phyloP scores from a whole-genome alignment of 2,329 filamentous ascomycete species.

The Botrytis porri region DNA sequence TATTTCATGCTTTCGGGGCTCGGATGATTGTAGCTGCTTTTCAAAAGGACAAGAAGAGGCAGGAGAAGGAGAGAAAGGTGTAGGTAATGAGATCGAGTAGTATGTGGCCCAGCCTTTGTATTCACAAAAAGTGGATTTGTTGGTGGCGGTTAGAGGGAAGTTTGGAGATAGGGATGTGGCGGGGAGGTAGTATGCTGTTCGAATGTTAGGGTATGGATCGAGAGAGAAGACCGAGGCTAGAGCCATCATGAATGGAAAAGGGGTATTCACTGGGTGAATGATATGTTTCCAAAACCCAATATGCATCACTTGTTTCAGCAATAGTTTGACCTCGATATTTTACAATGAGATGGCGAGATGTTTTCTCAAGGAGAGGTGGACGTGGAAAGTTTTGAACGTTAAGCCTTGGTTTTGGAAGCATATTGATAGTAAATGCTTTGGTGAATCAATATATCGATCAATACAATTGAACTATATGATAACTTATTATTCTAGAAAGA shows the following conservation, averaged over 20 bases:
- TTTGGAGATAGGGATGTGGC: slow-evolving; percentile 44
- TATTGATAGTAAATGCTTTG: slow-evolving; percentile 27
- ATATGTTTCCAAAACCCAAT: slow-evolving; percentile 61
- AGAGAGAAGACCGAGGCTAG: not conserved
- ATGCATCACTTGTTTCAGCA: slow-evolving; percentile 56
- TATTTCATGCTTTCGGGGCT: slow-evolving; percentile 39
- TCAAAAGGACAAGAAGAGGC: not conserved
- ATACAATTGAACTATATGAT: not conserved
- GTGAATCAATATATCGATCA: not conserved
- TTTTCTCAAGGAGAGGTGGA: slow-evolving; percentile 55
- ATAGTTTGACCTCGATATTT: slow-evolving; percentile 54
- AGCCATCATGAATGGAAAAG: not conserved
- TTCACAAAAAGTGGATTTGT: slow-evolving; percentile 51
- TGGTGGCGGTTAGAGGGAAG: slow-evolving; percentile 46
- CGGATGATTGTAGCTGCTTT: not conserved
- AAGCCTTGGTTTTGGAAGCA: slow-evolving; percentile 45
- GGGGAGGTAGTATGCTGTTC: slow-evolving; percentile 58
- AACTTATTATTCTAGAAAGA: not conserved
- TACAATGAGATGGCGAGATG: slow-evolving; percentile 52
- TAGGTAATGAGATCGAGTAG: slow-evolving; percentile 47
- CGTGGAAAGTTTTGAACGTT: slow-evolving; percentile 58
- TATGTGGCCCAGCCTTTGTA: slow-evolving; percentile 62
- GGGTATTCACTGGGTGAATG: slow-evolving; percentile 53
- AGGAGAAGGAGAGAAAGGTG: slow-evolving; percentile 27
- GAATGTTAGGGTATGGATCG: slow-evolving; percentile 14